Evolutionary conservation across 2,329 filamentous ascomycete genomes (phyloP), one percentile per base, ranked within the genome.

Genomic region (Trichophyton mentagrophytes): DNA sequence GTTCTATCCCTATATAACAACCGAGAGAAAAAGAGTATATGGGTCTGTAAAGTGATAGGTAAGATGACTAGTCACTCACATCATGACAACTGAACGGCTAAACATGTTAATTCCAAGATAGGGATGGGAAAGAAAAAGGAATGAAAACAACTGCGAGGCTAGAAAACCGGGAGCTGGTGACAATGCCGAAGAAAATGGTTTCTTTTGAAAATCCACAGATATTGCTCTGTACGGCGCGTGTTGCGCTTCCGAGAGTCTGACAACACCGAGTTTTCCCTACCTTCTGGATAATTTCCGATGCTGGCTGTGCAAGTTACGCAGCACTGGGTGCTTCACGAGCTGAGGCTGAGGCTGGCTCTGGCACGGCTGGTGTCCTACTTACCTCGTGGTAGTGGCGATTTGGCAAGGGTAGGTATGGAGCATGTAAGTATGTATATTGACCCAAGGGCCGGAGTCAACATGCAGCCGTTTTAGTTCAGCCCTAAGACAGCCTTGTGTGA

Each of bases 311-410:
- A 53, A 53, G 49, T 53, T 53, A 53, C 49, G 49, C 49, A 30
- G 49, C 49, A 17, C 49, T 33, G 13, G 22, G 49, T 53, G 49
- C 49, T 53, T 53, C 49, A 33, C 22, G 22, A 30, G 49, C 49
- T 53, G 49, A 53, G 49, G 49, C 49, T 30, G 22, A 30, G 49
- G 46, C 46, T 25, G 17, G 17, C 11, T 53, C n/a, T 30, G 49
- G 49, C 49, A 53, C 49, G 22, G 49, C 49, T 53, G 49, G 49
- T 53, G 49, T 53, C 49, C 27, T 20, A n/a, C 49, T 33, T 30
- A 13, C 49, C 49, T 53, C 49, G 49, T 53, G 49, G 49, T 13
- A 53, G 49, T 53, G 49, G 49, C 49, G 49, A 53, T 53, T 27
- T 25, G 27, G 49, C 49, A 53, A 53, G 49, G 49, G 11, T 51